These are phyloP conservation scores for Pseudonitzschia multiseries DNA, from an alignment of 108 stramenopile species.

Conservation along the genomic window DNA sequence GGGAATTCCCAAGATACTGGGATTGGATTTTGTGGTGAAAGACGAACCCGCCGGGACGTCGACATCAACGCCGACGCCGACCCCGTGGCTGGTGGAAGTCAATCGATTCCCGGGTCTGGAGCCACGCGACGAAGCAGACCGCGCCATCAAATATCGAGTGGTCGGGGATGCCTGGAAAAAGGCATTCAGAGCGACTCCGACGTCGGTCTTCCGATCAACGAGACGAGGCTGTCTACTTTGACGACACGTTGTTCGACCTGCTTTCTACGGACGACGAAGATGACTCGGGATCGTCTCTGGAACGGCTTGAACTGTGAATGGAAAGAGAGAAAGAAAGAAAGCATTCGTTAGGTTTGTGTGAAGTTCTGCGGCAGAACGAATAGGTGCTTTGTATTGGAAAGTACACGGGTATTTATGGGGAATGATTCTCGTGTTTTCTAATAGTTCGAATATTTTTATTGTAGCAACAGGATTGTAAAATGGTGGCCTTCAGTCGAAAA, in stretches of 20 bases:
- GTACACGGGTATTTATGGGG: too few species aligned
- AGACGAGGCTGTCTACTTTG: not conserved
- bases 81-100: constrained; percentile 70
- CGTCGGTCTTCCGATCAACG: not conserved
- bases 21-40: constrained; percentile 74
- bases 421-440: too few species aligned
- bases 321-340: not conserved
- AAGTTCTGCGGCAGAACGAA: too few species aligned
- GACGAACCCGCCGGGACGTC: constrained; percentile 5
- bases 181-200: constrained; percentile 10
- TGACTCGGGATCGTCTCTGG: not conserved
- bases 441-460: too few species aligned
- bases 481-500: too few species aligned
- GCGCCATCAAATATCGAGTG: constrained; percentile 32
- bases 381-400: too few species aligned
- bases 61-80: too few species aligned
- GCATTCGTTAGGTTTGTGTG: too few species aligned
- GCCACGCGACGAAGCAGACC: constrained; percentile 43
- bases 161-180: constrained; percentile 48
- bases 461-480: too few species aligned
- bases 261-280: not conserved
- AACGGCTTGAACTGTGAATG: not conserved
- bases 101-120: constrained; percentile 76
- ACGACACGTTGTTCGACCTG: not conserved
- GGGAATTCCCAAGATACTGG: constrained; percentile 72